phyloP scores from a whole-genome alignment of 768 basidiomycete species.

The Leccinum ochraceum region DNA sequence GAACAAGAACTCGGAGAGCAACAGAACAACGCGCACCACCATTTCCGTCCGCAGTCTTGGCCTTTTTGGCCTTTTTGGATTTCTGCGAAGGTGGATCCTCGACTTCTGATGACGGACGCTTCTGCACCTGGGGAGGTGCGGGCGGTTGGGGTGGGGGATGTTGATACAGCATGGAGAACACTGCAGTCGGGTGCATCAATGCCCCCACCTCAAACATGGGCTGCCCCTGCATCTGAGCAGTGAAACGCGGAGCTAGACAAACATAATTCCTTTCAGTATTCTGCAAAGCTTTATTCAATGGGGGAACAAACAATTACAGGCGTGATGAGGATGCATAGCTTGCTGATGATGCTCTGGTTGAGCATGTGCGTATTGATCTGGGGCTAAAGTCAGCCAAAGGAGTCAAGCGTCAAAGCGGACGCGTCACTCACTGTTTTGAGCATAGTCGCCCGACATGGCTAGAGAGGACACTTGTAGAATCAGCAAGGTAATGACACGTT shows the following conservation, averaged over 20 bases:
- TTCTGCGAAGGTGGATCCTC: constrained; percentile 44
- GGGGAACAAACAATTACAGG: constrained; percentile 34
- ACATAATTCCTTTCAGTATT: constrained; percentile 54
- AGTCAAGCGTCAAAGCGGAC: constrained; percentile 7
- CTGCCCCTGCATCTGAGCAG: constrained; percentile 33
- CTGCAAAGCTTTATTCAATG: constrained; percentile 48
- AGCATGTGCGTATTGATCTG: constrained; percentile 35
- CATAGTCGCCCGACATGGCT: constrained; percentile 47
- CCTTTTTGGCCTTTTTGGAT: constrained; percentile 48
- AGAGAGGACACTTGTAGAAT: constrained; percentile 20
- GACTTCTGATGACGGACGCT: constrained; percentile 41
- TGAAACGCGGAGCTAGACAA: constrained; percentile 56
- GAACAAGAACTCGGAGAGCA: constrained; percentile 8
- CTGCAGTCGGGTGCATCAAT: constrained; percentile 32
- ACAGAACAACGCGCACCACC: constrained; percentile 29
- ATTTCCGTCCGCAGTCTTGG: constrained; percentile 36
- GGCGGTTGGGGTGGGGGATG: constrained; percentile 30
- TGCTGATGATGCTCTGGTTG: constrained; percentile 38
- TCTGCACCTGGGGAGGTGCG: constrained; percentile 33
- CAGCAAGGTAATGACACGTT: constrained; percentile 14
- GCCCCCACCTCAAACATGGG: constrained; percentile 37
- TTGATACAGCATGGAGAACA: constrained; percentile 30
- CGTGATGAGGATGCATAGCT: constrained; percentile 28
- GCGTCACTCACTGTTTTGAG: constrained; percentile 42
- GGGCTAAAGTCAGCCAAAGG: constrained; percentile 18